Evolutionary conservation across 192 early-diverging fungal species (phyloP).

Genomic region (Anaeromyces robustus): DNA sequence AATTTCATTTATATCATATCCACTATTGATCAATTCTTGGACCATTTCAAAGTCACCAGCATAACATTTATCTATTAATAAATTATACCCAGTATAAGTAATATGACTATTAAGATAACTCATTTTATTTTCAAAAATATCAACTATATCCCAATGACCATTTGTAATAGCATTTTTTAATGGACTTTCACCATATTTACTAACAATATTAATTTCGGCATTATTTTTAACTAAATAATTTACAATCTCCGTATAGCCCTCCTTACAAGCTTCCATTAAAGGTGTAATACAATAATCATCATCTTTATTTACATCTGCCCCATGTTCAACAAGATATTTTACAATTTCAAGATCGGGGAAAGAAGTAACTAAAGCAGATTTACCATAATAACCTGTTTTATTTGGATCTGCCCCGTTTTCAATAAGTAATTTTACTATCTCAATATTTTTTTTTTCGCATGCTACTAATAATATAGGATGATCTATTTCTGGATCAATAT

Average conservation of each 20-base stretch:
- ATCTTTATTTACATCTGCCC: not conserved
- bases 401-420: not conserved
- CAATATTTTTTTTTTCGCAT: not conserved
- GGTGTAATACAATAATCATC: not conserved
- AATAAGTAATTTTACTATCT: not conserved
- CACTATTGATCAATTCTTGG: not conserved
- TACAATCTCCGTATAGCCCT: not conserved
- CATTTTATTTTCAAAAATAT: not conserved
- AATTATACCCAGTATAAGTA: not conserved
- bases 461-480: not conserved
- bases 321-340: not conserved
- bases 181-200: not conserved
- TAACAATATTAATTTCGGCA: not conserved
- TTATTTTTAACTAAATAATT: not conserved
- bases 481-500: not conserved
- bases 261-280: not conserved
- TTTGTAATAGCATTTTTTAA: not conserved
- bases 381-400: not conserved
- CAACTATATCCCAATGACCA: not conserved
- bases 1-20: not conserved
- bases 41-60: not conserved
- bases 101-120: no score
- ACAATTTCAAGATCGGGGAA: not conserved
- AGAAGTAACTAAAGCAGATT: not conserved
- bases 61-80: not conserved